Evolutionary conservation across 2,329 filamentous ascomycete species (phyloP).

Genomic region (Chaetomium globosum): DNA sequence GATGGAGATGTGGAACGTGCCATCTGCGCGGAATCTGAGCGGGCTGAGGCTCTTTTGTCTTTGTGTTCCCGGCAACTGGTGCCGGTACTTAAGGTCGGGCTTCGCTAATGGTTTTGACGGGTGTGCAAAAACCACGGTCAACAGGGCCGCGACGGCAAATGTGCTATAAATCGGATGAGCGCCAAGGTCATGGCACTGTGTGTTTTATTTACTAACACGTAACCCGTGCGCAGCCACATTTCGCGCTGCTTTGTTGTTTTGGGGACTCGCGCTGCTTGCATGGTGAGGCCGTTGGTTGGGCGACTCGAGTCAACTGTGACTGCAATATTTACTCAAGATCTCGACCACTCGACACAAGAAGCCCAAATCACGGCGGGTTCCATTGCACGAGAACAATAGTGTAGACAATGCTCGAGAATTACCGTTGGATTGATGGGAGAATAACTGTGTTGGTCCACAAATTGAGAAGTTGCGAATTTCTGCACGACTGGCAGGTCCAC

Average conservation of each 20-base stretch:
- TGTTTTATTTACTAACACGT: background rate
- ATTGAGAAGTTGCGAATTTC: too few relatives aligned
- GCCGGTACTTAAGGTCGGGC: background rate
- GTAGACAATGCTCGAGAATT: background rate
- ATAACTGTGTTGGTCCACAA: too few relatives aligned
- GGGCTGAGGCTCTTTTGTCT: constrained; percentile 9
- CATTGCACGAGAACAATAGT: background rate
- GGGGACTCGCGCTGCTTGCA: background rate
- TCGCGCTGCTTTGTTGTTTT: background rate
- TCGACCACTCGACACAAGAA: background rate
- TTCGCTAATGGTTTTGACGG: background rate
- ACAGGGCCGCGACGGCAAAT: background rate
- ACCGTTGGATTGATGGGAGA: too few relatives aligned
- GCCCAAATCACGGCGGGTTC: background rate
- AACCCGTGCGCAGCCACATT: background rate
- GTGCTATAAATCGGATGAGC: background rate
- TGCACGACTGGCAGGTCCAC: too few relatives aligned
- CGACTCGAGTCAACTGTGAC: background rate
- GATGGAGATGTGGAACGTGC: constrained; percentile 58
- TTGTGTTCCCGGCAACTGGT: background rate
- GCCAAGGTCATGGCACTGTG: background rate
- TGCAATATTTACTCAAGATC: background rate
- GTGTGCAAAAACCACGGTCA: background rate
- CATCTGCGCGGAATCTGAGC: constrained; percentile 46
- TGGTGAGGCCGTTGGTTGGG: background rate